A percentile compares a stretch with the other conserved stretches of the same genome.
These are phyloP conservation scores for Craterostigma plantagineum DNA, from an alignment of 257 asterid genomes.

Conservation along the genomic window DNA sequence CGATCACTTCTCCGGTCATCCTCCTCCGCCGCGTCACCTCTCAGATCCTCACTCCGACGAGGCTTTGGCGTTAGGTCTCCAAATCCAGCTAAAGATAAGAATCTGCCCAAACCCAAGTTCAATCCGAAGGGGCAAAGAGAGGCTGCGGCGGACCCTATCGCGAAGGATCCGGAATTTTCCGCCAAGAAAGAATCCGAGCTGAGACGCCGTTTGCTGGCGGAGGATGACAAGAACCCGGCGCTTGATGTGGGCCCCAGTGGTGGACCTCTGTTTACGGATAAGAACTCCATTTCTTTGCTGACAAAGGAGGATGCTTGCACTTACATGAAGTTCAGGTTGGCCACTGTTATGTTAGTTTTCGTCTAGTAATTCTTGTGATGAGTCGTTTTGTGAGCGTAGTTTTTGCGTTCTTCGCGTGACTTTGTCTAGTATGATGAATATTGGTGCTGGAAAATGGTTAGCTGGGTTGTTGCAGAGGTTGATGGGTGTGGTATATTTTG, in stretches of 20 bases:
- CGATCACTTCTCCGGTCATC: conserved; percentile 56
- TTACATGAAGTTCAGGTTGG: conserved; percentile 64
- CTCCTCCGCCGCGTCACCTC: conserved; percentile 18
- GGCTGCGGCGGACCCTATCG: conserved; percentile 21
- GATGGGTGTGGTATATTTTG: no score
- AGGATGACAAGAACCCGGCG: conserved; percentile 49
- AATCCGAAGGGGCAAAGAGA: conserved; percentile 18
- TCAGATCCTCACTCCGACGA: conserved; percentile 31
- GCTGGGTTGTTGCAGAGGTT: no score
- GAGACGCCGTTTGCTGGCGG: conserved; percentile 59
- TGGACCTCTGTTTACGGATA: conserved; percentile 54
- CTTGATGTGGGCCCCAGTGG: conserved; percentile 70
- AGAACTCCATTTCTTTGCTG: conserved; percentile 38
- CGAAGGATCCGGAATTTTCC: conserved; percentile 15
- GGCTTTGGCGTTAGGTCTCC: conserved; percentile 13
- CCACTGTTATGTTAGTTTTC: neutral
- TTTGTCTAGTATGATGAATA: no score
- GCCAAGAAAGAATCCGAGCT: conserved; percentile 28
- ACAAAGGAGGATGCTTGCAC: conserved; percentile 31
- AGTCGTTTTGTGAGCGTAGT: neutral
- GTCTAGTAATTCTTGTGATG: neutral
- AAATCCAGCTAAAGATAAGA: conserved; percentile 20
- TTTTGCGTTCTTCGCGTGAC: no score
- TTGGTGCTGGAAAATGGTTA: no score
- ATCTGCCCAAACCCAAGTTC: conserved; percentile 16